Percentiles rank a stretch among this genome's conserved stretches.
Evolutionary conservation across 2,329 filamentous ascomycete genomes (phyloP).

Genomic region (Claviceps africana): DNA sequence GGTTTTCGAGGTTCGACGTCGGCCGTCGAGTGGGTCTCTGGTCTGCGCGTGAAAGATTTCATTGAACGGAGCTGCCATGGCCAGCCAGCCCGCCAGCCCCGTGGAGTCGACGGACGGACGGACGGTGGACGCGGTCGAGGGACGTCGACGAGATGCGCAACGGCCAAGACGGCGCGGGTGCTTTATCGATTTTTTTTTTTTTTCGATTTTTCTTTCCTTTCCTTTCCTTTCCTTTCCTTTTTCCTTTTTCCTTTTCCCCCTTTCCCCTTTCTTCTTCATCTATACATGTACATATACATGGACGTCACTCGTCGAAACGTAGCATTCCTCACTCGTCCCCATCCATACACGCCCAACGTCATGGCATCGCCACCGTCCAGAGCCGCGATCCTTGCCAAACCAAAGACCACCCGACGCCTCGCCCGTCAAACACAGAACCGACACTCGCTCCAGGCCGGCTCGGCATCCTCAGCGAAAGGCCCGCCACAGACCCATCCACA

Average conservation of each 20-base stretch:
- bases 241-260: too few species aligned
- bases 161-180: too few species aligned
- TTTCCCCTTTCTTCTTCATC: too few species aligned
- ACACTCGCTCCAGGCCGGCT: neutral
- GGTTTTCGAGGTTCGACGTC: neutral
- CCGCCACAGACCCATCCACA: constrained; percentile 58
- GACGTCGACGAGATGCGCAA: neutral
- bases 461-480: constrained; percentile 30
- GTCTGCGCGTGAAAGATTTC: neutral
- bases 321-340: too few species aligned
- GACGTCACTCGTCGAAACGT: too few species aligned
- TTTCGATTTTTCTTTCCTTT: too few species aligned
- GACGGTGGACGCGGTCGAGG: neutral
- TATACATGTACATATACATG: too few species aligned
- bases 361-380: neutral
- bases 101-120: too few species aligned
- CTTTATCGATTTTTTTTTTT: too few species aligned
- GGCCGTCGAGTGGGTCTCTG: neutral
- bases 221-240: too few species aligned
- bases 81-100: too few species aligned
- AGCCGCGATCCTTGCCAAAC: neutral
- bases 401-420: neutral
- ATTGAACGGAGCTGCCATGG: neutral
- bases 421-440: neutral
- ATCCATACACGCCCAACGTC: neutral